Percentiles rank a stretch among this genome's conserved stretches.
Conservation (phyloP, 2,329 filamentous ascomycete genomes). For the Alternaria hordeiaustralica region DNA sequence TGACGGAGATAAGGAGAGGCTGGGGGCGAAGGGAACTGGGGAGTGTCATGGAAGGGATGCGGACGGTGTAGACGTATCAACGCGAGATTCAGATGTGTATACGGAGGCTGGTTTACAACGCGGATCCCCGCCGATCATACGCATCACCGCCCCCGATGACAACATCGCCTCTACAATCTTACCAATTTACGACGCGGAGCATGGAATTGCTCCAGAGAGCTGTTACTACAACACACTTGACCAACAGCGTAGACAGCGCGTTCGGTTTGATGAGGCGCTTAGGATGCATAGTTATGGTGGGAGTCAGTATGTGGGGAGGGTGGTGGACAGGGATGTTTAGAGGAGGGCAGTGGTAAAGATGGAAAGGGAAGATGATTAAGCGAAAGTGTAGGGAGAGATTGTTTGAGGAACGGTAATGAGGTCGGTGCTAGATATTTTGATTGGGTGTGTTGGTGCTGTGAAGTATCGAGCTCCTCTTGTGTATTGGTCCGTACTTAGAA, state of each 20-base stretch:
- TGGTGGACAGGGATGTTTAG: neutral
- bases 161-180: neutral
- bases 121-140: no score
- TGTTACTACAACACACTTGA: accelerated
- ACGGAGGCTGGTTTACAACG: no score
- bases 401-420: neutral
- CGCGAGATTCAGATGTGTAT: no score
- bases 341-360: neutral
- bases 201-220: accelerated
- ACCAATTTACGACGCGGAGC: neutral
- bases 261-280: neutral
- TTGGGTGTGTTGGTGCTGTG: no score
- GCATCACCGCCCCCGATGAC: neutral
- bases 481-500: no score
- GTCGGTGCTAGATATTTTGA: no score
- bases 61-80: no score
- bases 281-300: neutral
- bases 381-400: accelerated
- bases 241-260: neutral
- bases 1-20: no score
- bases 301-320: neutral
- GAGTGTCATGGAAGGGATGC: no score
- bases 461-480: no score
- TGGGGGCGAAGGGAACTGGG: no score
- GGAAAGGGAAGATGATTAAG: neutral